Base-by-base conservation (phyloP, 768 basidiomycete species). In the Amanita muscaria region DNA sequence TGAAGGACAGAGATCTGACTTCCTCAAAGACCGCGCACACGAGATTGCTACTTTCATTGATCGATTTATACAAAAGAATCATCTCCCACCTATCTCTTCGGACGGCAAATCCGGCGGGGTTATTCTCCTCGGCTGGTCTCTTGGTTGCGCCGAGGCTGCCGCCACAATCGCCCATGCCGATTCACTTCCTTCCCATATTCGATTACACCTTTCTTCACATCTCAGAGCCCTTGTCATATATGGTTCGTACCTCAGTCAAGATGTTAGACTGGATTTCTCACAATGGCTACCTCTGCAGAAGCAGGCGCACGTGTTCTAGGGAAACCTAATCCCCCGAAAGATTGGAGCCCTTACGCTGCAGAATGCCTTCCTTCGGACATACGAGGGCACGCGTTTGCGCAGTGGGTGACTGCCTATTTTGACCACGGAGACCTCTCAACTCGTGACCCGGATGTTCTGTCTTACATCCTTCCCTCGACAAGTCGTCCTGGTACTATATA, bases 41-140 rank as follows among this genome's bases (percentile, higher is more conserved):
- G 44, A 45, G 23, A n/a, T 45, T 5, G 35, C 22, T 0, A 11
- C 19, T 11, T 45, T 45, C 11, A 45, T 45, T 14, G 19, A 45
- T 23, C 36, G 34, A 15, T 45, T 36, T 3, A 37, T 37, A 11
- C 5, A 38, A 2, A 37, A 45, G 19, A 21, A 16, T 8, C n/a
- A 29, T 15, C 16, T 45, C 34, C 44, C 44, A 16, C 34, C 44
- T 10, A 39, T 39, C 2, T 31, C 35, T n/a, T 7, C 21, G 19
- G 37, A 45, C 24, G 23, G 35, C 8, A 21, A 37, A 14, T 27
- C 29, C 3, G 44, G 44, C 16, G 44, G 44, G 5, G 23, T 45
- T 18, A 6, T 21, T 4, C 0, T 45, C 5, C 25, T 37, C 14
- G 33, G 22, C n/a, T 45, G 44, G 44, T 45, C 44, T 21, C 18